A percentile compares a stretch with the other conserved stretches of the same genome.
Conservation (phyloP, 2,329 filamentous ascomycete species). For the Didymella exigua region DNA sequence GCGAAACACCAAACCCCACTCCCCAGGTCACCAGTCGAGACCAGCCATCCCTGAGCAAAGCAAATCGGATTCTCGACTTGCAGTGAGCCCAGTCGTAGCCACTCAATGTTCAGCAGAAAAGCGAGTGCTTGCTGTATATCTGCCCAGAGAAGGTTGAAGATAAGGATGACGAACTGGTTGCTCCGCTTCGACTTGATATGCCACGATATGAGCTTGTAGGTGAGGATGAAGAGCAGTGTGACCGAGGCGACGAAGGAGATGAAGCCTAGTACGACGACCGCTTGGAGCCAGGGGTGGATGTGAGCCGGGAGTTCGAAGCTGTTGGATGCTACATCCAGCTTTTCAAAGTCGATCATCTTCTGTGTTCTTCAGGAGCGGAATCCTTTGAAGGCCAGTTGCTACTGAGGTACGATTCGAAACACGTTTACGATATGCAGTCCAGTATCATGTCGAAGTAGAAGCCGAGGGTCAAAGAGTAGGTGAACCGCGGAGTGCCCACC, state of each 20-base stretch:
- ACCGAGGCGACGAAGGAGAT: slow-evolving; percentile 55
- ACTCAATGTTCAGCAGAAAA: slow-evolving; percentile 67
- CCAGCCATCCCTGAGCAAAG: slow-evolving; percentile 70
- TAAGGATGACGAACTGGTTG: slow-evolving; percentile 72
- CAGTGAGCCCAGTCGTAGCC: slow-evolving; percentile 62
- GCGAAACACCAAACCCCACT: slow-evolving; percentile 70
- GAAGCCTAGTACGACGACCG: slow-evolving; percentile 54
- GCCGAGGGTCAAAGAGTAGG: background rate
- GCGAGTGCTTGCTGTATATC: slow-evolving; percentile 70
- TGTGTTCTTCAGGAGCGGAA: background rate
- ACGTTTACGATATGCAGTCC: slow-evolving; percentile 11
- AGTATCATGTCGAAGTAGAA: slow-evolving; percentile 27
- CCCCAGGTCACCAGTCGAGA: slow-evolving; percentile 69
- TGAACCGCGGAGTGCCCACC: background rate
- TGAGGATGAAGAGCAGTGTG: slow-evolving; percentile 52
- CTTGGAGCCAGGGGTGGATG: slow-evolving; percentile 51
- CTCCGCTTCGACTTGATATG: slow-evolving; percentile 43
- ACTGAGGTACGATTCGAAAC: slow-evolving; percentile 20
- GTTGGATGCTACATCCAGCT: slow-evolving; percentile 34
- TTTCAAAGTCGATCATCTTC: slow-evolving; percentile 29
- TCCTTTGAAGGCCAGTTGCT: background rate
- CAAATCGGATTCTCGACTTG: slow-evolving; percentile 62
- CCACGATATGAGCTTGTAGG: slow-evolving; percentile 53
- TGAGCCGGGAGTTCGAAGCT: slow-evolving; percentile 43
- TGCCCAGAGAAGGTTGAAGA: slow-evolving; percentile 71